Evolutionary conservation across 73 alveolate genomes (phyloP).

Genomic region (Paramecium caudatum): DNA sequence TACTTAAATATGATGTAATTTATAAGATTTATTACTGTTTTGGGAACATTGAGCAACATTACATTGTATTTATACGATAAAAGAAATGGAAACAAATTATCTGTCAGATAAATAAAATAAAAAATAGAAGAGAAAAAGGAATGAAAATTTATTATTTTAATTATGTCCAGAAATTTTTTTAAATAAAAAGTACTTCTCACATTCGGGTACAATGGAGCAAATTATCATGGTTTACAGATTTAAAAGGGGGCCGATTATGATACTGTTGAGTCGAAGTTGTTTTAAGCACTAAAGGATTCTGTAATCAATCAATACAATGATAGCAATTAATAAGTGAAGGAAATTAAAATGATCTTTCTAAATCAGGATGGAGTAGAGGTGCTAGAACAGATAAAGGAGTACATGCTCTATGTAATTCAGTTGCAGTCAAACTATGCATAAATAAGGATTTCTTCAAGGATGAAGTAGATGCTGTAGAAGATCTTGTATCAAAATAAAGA

Average conservation of each 20-base stretch:
- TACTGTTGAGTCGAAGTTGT: conserved; percentile 71
- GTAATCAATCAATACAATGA: neutral
- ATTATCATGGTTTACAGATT: conserved; percentile 71
- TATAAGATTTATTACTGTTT: neutral
- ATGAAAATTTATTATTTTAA: neutral
- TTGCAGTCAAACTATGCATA: conserved; percentile 82
- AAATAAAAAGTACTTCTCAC: conserved; percentile 66
- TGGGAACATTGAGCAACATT: conserved; percentile 18
- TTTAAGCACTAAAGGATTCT: conserved; percentile 66
- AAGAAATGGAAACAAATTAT: neutral
- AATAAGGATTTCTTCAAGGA: conserved; percentile 60
- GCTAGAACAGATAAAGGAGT: conserved; percentile 95
- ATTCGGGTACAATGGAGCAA: conserved; percentile 76
- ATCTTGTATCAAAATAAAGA: conserved; percentile 65
- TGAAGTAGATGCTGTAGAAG: conserved; percentile 63
- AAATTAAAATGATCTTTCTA: conserved; percentile 82
- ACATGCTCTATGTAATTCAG: conserved; percentile 87
- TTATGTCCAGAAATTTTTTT: conserved; percentile 71
- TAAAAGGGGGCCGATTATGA: conserved; percentile 51
- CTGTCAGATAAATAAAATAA: neutral
- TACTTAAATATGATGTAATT: conserved; percentile 31
- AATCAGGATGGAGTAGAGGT: conserved; percentile 92
- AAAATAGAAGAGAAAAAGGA: too few species aligned
- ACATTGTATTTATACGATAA: conserved; percentile 8
- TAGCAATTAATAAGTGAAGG: conserved; percentile 81